Percentiles rank a stretch among this genome's conserved stretches.
phyloP scores from a whole-genome alignment of 2,329 filamentous ascomycete genomes.

The Gyromitra esculenta region DNA sequence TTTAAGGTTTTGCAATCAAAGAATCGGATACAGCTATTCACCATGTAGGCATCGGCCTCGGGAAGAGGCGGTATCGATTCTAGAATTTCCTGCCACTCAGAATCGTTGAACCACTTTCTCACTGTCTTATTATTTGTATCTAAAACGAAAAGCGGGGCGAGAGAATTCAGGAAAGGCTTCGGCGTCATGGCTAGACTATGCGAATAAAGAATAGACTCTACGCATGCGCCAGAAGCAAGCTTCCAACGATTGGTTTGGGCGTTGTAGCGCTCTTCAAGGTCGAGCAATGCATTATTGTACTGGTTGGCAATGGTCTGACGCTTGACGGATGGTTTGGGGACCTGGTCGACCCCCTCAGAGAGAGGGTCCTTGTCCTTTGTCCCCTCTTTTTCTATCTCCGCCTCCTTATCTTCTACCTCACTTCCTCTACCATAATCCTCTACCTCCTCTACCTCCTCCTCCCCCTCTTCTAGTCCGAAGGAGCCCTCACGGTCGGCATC shows the following conservation, averaged over 20 bases:
- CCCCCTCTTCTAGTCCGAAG: not conserved
- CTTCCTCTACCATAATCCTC: not conserved
- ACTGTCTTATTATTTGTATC: conserved; percentile 18
- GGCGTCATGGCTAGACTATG: conserved; percentile 16
- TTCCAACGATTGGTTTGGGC: conserved; percentile 29
- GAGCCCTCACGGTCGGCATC: conserved; percentile 1
- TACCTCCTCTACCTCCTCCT: not conserved
- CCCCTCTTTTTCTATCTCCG: not conserved
- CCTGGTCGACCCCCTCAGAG: not conserved
- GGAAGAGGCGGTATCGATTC: conserved; percentile 15
- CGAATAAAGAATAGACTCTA: conserved; percentile 34
- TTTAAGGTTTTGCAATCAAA: conserved; percentile 12
- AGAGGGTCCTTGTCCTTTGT: not conserved
- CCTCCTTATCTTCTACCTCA: not conserved
- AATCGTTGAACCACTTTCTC: conserved; percentile 16
- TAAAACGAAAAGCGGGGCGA: conserved; percentile 35
- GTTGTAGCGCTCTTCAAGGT: conserved; percentile 16
- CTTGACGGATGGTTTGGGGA: conserved; percentile 1
- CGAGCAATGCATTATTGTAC: conserved; percentile 8
- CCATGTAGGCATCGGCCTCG: conserved; percentile 8
- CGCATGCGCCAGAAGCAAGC: conserved; percentile 21
- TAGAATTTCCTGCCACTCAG: conserved; percentile 27
- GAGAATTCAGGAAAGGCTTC: conserved; percentile 13
- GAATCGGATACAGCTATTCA: conserved; percentile 22
- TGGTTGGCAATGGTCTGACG: conserved; percentile 12